Conservation (phyloP, 352 stramenopile species). For the Phytopythium mirpurense region DNA sequence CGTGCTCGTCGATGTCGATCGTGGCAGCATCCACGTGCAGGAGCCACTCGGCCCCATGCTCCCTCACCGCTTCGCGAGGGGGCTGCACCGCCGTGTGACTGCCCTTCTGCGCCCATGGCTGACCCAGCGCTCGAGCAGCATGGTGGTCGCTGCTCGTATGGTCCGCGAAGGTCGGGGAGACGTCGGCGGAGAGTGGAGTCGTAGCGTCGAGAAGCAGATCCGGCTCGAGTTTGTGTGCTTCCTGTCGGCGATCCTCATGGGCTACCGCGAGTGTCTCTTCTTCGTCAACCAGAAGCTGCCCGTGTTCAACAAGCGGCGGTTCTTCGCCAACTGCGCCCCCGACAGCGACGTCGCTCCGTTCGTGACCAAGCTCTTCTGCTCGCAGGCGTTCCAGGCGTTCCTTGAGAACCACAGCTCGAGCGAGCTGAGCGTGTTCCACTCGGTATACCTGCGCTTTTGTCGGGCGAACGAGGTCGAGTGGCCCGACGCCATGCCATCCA, state of each 20-base stretch:
- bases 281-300: slow-evolving; percentile 84
- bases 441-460: slow-evolving; percentile 58
- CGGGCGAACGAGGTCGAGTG: slow-evolving; percentile 51
- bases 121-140: slow-evolving; percentile 7
- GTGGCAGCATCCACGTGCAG: slow-evolving; percentile 53
- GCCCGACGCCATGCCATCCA: slow-evolving; percentile 27
- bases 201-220: slow-evolving; percentile 48
- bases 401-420: slow-evolving; percentile 67
- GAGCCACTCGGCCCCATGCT: slow-evolving; percentile 52
- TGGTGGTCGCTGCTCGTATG: background rate
- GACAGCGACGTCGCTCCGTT: slow-evolving; percentile 67
- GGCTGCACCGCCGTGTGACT: slow-evolving; percentile 47
- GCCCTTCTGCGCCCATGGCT: slow-evolving; percentile 38
- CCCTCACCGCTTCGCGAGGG: slow-evolving; percentile 39
- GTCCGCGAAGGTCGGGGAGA: background rate
- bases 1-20: slow-evolving; percentile 77
- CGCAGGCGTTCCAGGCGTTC: slow-evolving; percentile 78
- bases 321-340: slow-evolving; percentile 49
- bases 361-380: slow-evolving; percentile 60
- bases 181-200: slow-evolving; percentile 4
- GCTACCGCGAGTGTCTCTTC: slow-evolving; percentile 83
- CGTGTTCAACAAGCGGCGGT: slow-evolving; percentile 85
- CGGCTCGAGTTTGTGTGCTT: slow-evolving; percentile 77
- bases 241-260: slow-evolving; percentile 54
- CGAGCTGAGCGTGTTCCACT: slow-evolving; percentile 77